Conservation (phyloP, 345 rosid genomes). For the Chamaenerion angustifolium region DNA sequence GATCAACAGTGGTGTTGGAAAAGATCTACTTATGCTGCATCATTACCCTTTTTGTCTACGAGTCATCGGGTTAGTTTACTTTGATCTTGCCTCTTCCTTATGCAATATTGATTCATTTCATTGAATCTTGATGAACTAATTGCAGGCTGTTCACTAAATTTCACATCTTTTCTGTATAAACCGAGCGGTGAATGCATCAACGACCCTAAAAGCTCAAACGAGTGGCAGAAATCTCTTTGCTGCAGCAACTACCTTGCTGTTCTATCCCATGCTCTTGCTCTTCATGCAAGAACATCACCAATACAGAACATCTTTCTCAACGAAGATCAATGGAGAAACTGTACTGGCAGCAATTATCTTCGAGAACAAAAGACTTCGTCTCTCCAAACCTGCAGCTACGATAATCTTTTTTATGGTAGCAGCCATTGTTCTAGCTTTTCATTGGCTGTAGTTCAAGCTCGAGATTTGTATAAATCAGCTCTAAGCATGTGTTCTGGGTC, state of each 20-base stretch:
- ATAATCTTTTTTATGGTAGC: slow-evolving; percentile 14
- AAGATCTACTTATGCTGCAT: too few species aligned
- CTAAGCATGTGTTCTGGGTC: slow-evolving; percentile 11
- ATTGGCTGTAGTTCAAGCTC: neutral
- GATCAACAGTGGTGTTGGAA: too few species aligned
- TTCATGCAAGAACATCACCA: slow-evolving; percentile 2
- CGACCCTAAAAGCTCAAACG: too few species aligned
- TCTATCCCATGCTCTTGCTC: slow-evolving; percentile 27
- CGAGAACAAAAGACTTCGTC: slow-evolving; percentile 4
- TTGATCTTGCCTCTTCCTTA: too few species aligned
- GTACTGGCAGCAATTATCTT: slow-evolving; percentile 9
- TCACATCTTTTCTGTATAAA: too few species aligned
- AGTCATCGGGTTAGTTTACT: too few species aligned
- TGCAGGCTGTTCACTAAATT: too few species aligned
- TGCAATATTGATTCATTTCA: too few species aligned
- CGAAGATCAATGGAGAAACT: slow-evolving; percentile 18
- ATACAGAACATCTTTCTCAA: slow-evolving; percentile 16
- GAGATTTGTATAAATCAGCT: slow-evolving; percentile 7
- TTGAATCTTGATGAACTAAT: too few species aligned
- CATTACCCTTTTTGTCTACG: too few species aligned
- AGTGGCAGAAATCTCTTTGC: slow-evolving; percentile 13
- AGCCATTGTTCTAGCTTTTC: slow-evolving; percentile 19
- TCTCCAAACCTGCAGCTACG: slow-evolving; percentile 19
- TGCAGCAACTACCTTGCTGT: slow-evolving; percentile 30
- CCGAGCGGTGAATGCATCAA: too few species aligned